A percentile compares a stretch with the other conserved stretches of the same genome.
phyloP scores from a whole-genome alignment of 78 protist species.

The Tieghemostelium lacteum region DNA sequence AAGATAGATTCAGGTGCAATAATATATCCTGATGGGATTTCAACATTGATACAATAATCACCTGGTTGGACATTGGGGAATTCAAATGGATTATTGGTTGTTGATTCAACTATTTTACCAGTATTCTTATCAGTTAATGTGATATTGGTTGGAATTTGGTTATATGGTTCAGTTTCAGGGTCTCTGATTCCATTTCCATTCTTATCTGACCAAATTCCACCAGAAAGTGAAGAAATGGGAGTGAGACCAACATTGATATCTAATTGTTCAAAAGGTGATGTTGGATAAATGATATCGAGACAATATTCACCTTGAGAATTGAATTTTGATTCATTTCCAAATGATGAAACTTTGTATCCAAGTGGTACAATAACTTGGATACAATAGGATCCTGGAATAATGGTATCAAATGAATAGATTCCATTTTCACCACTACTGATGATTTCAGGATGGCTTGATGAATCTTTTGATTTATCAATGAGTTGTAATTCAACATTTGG shows the following conservation, averaged over 20 bases:
- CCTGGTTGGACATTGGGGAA: background rate
- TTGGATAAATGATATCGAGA: background rate
- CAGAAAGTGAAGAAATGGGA: background rate
- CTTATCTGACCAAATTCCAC: background rate
- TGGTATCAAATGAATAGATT: background rate
- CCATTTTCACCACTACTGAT: constrained; percentile 3
- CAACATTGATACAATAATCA: background rate
- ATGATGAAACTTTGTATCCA: constrained; percentile 1
- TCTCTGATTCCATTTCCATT: background rate
- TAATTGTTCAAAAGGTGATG: too few relatives aligned
- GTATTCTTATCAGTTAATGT: background rate
- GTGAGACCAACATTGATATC: constrained; percentile 12
- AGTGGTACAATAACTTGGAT: background rate
- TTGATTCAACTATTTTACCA: background rate
- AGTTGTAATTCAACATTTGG: background rate
- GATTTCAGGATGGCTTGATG: background rate
- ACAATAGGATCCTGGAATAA: constrained; percentile 41
- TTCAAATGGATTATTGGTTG: background rate
- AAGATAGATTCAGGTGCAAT: background rate
- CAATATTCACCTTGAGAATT: background rate
- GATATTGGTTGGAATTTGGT: background rate
- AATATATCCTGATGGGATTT: background rate
- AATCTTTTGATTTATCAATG: background rate
- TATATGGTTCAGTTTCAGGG: background rate
- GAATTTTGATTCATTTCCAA: background rate